These are phyloP conservation scores for Adansonia gregorii DNA, from an alignment of 441 rosid genomes.

Conservation along the genomic window DNA sequence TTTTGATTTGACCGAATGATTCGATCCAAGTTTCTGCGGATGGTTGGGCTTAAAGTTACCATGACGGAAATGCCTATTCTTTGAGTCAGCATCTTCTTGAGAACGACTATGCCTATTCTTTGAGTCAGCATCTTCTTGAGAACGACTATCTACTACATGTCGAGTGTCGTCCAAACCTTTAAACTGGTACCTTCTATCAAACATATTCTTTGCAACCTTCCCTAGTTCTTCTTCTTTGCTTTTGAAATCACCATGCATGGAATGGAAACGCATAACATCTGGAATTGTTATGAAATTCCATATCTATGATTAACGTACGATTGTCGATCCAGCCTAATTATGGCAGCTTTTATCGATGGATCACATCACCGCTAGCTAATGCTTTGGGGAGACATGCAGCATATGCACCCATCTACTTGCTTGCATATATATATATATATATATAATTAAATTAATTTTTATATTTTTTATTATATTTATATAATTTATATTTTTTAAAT, in stretches of 20 bases:
- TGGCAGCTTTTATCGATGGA: slow-evolving; percentile 14
- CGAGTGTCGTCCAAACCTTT: neutral
- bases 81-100: neutral
- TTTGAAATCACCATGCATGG: slow-evolving; percentile 7
- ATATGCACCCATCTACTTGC: slow-evolving; percentile 20
- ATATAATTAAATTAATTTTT: neutral
- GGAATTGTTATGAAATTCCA: neutral
- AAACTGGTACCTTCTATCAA: neutral
- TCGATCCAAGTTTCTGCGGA: too few relatives aligned
- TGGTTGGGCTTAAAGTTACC: too few relatives aligned
- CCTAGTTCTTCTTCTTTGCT: neutral
- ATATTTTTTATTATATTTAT: too few relatives aligned
- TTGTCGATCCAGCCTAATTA: neutral
- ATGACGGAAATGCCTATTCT: too few relatives aligned
- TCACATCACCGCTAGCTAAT: slow-evolving; percentile 11
- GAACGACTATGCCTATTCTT: neutral
- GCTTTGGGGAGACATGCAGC: neutral
- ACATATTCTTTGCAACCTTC: slow-evolving; percentile 8
- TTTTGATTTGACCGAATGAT: too few relatives aligned
- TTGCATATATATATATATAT: neutral
- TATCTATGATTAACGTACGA: neutral
- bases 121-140: neutral
- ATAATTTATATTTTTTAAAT: too few relatives aligned
- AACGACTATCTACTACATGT: neutral
- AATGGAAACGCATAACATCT: neutral